phyloP scores from a whole-genome alignment of 192 early-diverging fungal species.

The Spizellomyces punctatus region DNA sequence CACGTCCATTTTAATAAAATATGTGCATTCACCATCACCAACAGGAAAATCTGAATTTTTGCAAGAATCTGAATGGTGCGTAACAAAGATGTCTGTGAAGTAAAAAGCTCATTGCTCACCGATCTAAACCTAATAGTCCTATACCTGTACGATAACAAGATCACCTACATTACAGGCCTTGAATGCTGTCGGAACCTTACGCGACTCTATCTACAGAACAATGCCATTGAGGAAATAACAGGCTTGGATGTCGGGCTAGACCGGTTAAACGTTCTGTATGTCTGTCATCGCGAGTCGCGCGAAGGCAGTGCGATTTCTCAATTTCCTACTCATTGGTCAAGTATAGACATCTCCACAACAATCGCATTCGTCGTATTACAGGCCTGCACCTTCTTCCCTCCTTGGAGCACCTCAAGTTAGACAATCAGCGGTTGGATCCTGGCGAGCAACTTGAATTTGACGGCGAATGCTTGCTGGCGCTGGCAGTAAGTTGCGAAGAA shows the following conservation, averaged over 20 bases:
- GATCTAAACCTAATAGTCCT: conserved; percentile 33
- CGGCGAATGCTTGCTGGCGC: conserved; percentile 28
- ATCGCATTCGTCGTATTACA: conserved; percentile 39
- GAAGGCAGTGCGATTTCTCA: conserved; percentile 4
- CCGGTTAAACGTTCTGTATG: conserved; percentile 41
- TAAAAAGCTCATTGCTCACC: background rate
- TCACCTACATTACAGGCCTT: conserved; percentile 45
- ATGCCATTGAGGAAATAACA: conserved; percentile 46
- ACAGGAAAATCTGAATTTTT: conserved; percentile 41
- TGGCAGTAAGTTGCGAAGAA: conserved; percentile 33
- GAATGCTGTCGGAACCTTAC: conserved; percentile 35
- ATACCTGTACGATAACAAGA: conserved; percentile 59
- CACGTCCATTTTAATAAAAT: background rate
- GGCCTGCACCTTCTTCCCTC: conserved; percentile 38
- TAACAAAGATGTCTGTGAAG: background rate
- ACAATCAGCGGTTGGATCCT: conserved; percentile 39
- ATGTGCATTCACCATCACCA: background rate
- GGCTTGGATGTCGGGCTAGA: conserved; percentile 46
- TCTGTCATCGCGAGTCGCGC: background rate
- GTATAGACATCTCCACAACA: conserved; percentile 47
- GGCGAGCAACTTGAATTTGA: conserved; percentile 40
- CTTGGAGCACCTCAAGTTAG: conserved; percentile 52
- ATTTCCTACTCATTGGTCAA: background rate
- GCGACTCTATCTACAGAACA: conserved; percentile 55
- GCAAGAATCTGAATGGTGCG: conserved; percentile 41